Percentiles rank a stretch among this genome's conserved stretches.
Conservation (phyloP, 2,329 filamentous ascomycete genomes). For the Cladosporium sphaerospermum region DNA sequence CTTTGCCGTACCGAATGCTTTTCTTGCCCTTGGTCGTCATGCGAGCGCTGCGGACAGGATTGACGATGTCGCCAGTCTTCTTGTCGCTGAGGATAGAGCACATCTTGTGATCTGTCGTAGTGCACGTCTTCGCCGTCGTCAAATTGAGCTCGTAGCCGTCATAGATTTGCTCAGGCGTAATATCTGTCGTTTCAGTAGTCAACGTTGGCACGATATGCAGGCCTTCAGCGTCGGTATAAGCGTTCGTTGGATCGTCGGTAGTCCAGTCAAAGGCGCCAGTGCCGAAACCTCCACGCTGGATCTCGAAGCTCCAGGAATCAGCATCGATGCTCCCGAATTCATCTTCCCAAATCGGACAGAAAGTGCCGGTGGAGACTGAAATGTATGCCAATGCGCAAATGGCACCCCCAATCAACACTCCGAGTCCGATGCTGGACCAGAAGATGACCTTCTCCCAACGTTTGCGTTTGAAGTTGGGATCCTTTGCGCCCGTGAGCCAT, state of each 20-base stretch:
- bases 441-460: slow-evolving; percentile 71
- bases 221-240: slow-evolving; percentile 60
- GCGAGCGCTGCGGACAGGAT: slow-evolving; percentile 67
- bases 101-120: slow-evolving; percentile 49
- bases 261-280: slow-evolving; percentile 75
- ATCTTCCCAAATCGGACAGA: slow-evolving; percentile 60
- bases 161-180: slow-evolving; percentile 29
- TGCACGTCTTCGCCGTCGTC: slow-evolving; percentile 58
- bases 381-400: slow-evolving; percentile 66
- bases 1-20: slow-evolving; percentile 67
- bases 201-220: slow-evolving; percentile 70
- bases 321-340: slow-evolving; percentile 53
- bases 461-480: slow-evolving; percentile 11
- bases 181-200: slow-evolving; percentile 56
- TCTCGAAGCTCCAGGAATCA: slow-evolving; percentile 63
- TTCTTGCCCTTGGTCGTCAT: slow-evolving; percentile 66
- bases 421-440: slow-evolving; percentile 60
- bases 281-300: slow-evolving; percentile 64
- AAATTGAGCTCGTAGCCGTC: slow-evolving; percentile 49
- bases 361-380: slow-evolving; percentile 66
- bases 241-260: slow-evolving; percentile 62
- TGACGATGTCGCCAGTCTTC: slow-evolving; percentile 67
- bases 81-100: slow-evolving; percentile 66
- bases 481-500: slow-evolving; percentile 10
- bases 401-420: slow-evolving; percentile 59